Conservation (phyloP, 352 stramenopile genomes). For the Phytophthora boehmeriae region DNA sequence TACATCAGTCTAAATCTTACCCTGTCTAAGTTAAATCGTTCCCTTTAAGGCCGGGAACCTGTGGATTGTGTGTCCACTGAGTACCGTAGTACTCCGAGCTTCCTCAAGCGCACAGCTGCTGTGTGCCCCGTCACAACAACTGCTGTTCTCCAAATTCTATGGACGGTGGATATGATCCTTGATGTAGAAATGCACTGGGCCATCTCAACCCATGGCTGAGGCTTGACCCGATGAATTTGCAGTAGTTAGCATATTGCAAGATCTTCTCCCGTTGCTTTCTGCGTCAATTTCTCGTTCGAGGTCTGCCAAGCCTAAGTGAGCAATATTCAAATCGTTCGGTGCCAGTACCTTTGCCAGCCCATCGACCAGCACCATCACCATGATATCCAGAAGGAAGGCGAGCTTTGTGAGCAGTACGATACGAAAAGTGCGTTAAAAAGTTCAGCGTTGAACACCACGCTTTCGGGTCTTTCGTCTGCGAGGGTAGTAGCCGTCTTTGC, state of each 20-base stretch:
- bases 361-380: constrained; percentile 16
- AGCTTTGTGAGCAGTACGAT: constrained; percentile 25
- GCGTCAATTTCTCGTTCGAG: constrained; percentile 5
- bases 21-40: no score
- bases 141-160: no score
- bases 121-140: no score
- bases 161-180: not conserved
- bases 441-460: constrained; percentile 23
- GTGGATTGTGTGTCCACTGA: no score
- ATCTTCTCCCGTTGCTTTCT: not conserved
- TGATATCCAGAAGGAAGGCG: constrained; percentile 16
- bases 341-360: constrained; percentile 1
- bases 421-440: constrained; percentile 30
- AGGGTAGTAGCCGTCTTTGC: constrained; percentile 5
- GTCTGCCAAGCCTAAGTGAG: not conserved
- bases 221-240: not conserved
- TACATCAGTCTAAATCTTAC: no score
- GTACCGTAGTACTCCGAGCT: no score
- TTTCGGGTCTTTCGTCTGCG: constrained; percentile 17
- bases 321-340: constrained; percentile 9
- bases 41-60: no score
- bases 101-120: no score
- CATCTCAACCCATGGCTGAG: no score
- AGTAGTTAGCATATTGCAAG: not conserved
- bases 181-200: constrained; percentile 2